phyloP scores from a whole-genome alignment of 108 stramenopile genomes.

The Pseudonitzschia pungens region DNA sequence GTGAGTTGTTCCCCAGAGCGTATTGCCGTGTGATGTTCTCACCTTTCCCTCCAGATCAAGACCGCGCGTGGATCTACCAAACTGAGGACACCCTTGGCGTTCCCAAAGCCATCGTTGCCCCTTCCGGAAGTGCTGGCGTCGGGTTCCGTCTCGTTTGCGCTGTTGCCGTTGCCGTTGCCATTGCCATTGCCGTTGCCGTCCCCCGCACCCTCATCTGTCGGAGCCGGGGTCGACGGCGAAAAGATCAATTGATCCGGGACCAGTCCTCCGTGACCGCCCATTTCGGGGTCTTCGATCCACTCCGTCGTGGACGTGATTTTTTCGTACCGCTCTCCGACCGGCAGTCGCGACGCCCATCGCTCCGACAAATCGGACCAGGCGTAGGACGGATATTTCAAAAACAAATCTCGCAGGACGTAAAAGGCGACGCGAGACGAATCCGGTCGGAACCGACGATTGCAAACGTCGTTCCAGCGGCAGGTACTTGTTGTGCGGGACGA shows the following conservation, averaged over 20 bases:
- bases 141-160: not conserved
- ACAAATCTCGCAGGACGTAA: constrained; percentile 12
- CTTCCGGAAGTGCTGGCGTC: too few relatives aligned
- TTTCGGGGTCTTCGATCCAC: constrained; percentile 2
- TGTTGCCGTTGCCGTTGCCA: not conserved
- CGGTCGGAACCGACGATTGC: not conserved
- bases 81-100: not conserved
- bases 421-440: constrained; percentile 7
- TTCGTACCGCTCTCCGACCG: constrained; percentile 12
- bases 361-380: constrained; percentile 9
- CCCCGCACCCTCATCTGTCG: not conserved
- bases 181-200: not conserved
- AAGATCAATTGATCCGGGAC: constrained; percentile 6
- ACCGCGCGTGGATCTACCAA: constrained; percentile 7
- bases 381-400: constrained; percentile 10
- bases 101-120: not conserved
- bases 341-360: constrained; percentile 10
- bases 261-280: not conserved
- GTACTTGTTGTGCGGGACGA: not conserved
- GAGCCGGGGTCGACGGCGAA: not conserved
- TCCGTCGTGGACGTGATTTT: constrained; percentile 6
- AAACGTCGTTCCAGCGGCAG: not conserved
- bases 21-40: not conserved
- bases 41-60: not conserved
- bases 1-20: too few relatives aligned